Percentiles rank a stretch among this genome's conserved stretches.
These are phyloP conservation scores for Penicillium sp. DNA, from an alignment of 2,329 filamentous ascomycete genomes.

Conservation along the genomic window DNA sequence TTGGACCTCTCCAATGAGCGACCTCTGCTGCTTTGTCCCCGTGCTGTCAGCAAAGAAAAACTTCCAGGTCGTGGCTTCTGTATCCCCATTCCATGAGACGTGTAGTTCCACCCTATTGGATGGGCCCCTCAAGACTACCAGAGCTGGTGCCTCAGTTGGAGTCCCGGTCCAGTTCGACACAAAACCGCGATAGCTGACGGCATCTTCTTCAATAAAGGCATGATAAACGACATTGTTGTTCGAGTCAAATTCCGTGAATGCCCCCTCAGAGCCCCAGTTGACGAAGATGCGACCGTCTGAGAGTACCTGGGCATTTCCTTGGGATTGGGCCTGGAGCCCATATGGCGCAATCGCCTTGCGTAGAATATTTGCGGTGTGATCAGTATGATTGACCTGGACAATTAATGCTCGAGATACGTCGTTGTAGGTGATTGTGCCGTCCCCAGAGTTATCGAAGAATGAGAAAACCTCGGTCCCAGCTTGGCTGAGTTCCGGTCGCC, in stretches of 20 bases:
- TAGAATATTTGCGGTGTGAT: conserved; percentile 4
- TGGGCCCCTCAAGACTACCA: neutral
- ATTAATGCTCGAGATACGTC: conserved; percentile 30
- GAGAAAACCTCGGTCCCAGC: conserved; percentile 19
- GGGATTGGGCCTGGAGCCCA: conserved; percentile 21
- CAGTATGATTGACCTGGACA: conserved; percentile 12
- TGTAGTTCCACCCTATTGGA: neutral
- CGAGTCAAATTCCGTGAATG: conserved; percentile 25
- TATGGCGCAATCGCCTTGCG: conserved; percentile 21
- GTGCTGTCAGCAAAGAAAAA: conserved; percentile 2
- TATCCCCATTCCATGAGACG: conserved; percentile 13
- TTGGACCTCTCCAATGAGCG: neutral
- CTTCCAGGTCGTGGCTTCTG: conserved; percentile 4
- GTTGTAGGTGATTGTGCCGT: conserved; percentile 28
- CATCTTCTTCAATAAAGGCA: conserved; percentile 36
- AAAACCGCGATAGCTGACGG: conserved; percentile 43
- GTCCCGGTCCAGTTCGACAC: conserved; percentile 42
- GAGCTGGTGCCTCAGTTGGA: neutral
- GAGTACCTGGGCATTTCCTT: conserved; percentile 35
- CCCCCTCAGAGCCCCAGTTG: conserved; percentile 33
- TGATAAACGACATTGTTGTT: conserved; percentile 39
- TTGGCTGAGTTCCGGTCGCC: conserved; percentile 1
- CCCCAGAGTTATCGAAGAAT: conserved; percentile 37
- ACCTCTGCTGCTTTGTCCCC: neutral
- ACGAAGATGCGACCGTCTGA: conserved; percentile 31